Conservation (phyloP, 768 basidiomycete genomes). For the Rhodotorula toruloides region DNA sequence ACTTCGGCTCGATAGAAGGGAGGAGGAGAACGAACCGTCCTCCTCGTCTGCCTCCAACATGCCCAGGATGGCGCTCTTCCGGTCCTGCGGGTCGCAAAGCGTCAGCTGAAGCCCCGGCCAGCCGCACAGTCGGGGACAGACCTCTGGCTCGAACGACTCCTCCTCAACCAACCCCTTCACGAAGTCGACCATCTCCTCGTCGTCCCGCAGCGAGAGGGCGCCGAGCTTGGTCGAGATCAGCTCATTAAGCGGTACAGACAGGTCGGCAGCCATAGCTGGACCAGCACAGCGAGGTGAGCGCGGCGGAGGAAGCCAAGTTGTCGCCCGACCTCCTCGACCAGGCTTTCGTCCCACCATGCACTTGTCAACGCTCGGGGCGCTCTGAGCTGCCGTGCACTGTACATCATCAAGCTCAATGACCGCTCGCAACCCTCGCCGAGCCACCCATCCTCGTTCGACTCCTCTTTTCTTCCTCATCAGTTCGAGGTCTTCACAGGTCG, state of each 20-base stretch:
- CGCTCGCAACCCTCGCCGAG: too few species aligned
- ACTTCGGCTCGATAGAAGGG: neutral
- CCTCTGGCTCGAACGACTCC: conserved; percentile 32
- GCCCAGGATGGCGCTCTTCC: conserved; percentile 32
- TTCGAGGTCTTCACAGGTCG: too few species aligned
- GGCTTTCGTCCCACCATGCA: neutral
- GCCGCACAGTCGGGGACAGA: neutral
- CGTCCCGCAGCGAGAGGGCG: conserved; percentile 14
- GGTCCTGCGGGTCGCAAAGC: conserved; percentile 5
- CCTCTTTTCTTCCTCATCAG: too few species aligned
- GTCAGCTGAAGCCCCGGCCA: too few species aligned
- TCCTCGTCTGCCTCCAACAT: conserved; percentile 33
- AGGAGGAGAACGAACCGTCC: conserved; percentile 14
- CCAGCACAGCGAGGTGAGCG: neutral
- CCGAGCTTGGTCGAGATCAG: conserved; percentile 20
- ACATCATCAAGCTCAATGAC: too few species aligned
- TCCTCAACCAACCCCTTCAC: conserved; percentile 24
- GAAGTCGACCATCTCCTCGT: conserved; percentile 19
- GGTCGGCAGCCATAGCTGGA: neutral
- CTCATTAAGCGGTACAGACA: conserved; percentile 11
- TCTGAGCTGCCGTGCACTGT: too few species aligned
- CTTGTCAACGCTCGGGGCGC: neutral
- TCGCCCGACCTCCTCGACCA: neutral
- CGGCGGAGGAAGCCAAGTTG: neutral
- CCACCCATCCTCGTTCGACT: too few species aligned